Evolutionary conservation across 164 flowering plant genomes (phyloP), one percentile per base, ranked within the genome.

Genomic region (Aristolochia californica): DNA sequence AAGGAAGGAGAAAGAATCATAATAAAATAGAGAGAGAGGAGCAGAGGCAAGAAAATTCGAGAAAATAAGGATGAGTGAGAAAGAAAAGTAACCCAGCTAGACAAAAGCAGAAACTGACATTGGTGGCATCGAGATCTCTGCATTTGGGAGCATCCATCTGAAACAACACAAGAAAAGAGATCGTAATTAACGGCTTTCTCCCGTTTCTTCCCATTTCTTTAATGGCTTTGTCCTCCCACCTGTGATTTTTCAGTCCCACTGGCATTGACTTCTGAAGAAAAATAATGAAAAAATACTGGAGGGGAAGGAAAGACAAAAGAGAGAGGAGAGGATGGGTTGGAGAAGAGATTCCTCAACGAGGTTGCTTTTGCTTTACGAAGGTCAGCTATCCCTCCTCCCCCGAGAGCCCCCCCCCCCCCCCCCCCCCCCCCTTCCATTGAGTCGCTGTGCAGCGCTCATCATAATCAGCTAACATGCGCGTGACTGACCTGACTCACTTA

Each of bases 161-260:
- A 50, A 25, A 44, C 47, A 56, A 55, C 54, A 58, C 67, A 51
- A 51, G 23, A 67, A 72, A 77, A 68, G 73, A 60, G 56, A 62
- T 58, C 81, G 78, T 30, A 64, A 77, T 77, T 75, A 59, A 64
- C 74, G 77, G 81, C 81, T 68, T 72, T 74, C 53, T 45, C 25
- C 55, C 59, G 58, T 56, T 63, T 43, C 43, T 30, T 48, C 30
- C 20, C 44, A 22, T 45, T 57, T 57, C 30, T 53, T 56, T 53
- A 26, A 13, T 22, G 21, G 11, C 45, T 20, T 30, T 62, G 22
- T 53, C 55, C 55, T 62, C 23, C 5, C 45, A 10, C 21, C 16
- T 56, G 5, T 13, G 24, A 20, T 17, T 21, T 59, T 59, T 28
- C 61, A 24, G 56, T 24, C 63, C 40, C 63, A 59, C 30, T 50